Percentiles rank a stretch among this genome's conserved stretches.
Evolutionary conservation across 2,329 filamentous ascomycete species (phyloP).

Genomic region (Aspergillus awamori): DNA sequence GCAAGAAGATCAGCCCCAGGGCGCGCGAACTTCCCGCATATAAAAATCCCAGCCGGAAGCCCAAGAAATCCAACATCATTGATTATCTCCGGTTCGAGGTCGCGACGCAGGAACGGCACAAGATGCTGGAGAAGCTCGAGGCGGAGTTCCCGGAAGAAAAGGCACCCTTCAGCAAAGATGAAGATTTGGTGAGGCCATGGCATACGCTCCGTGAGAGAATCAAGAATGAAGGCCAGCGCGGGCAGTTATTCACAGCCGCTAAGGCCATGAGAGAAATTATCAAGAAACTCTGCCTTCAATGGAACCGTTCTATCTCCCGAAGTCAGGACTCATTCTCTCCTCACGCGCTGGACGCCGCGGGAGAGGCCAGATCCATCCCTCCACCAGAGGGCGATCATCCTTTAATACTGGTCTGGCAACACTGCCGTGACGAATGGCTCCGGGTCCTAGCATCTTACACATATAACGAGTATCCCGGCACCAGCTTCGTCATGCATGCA

Average conservation of each 20-base stretch:
- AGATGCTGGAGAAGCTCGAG: slow-evolving; percentile 37
- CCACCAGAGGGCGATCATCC: slow-evolving; percentile 38
- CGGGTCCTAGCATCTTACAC: slow-evolving; percentile 44
- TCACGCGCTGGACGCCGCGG: slow-evolving; percentile 31
- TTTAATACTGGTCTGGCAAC: slow-evolving; percentile 39
- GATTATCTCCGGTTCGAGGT: slow-evolving; percentile 50
- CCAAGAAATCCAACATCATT: slow-evolving; percentile 43
- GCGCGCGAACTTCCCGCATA: slow-evolving; percentile 42
- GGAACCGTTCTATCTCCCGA: slow-evolving; percentile 17
- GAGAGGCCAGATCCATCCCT: slow-evolving; percentile 33
- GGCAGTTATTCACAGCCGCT: slow-evolving; percentile 24
- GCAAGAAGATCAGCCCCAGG: slow-evolving; percentile 35
- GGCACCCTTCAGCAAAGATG: slow-evolving; percentile 29
- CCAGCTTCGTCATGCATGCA: slow-evolving; percentile 34
- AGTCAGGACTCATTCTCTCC: slow-evolving; percentile 24
- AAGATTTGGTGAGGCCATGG: slow-evolving; percentile 40
- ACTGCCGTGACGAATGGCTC: slow-evolving; percentile 35
- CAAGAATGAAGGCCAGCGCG: slow-evolving; percentile 18
- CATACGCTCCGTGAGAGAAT: slow-evolving; percentile 27
- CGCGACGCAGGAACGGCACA: slow-evolving; percentile 34
- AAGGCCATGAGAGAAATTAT: slow-evolving; percentile 25
- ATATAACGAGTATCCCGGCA: slow-evolving; percentile 30
- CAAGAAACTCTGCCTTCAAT: slow-evolving; percentile 23
- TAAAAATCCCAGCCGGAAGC: slow-evolving; percentile 28
- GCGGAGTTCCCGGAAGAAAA: slow-evolving; percentile 29